Percentiles rank a stretch among this genome's conserved stretches.
Conservation (phyloP, 1,139 yeast species). For the Yamadazyma blattariae region DNA sequence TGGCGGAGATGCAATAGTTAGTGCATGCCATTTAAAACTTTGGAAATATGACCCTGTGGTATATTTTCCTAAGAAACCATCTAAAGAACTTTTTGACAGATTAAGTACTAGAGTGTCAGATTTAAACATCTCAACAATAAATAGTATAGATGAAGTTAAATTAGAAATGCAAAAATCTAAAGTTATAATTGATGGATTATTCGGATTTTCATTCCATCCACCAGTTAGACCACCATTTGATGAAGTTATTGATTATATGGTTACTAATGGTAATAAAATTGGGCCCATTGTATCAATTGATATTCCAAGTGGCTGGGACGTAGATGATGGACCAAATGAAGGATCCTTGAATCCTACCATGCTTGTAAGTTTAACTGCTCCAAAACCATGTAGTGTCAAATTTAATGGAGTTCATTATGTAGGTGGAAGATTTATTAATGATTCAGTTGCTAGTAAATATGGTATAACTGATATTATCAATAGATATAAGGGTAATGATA, state of each 20-base stretch:
- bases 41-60: conserved; percentile 74
- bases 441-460: conserved; percentile 65
- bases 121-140: conserved; percentile 47
- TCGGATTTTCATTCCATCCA: conserved; percentile 91
- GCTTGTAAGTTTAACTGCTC: conserved; percentile 85
- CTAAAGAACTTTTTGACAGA: conserved; percentile 41
- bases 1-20: conserved; percentile 96
- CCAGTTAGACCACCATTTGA: conserved; percentile 83
- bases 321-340: conserved; percentile 68
- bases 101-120: conserved; percentile 59
- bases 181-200: conserved; percentile 73
- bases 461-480: conserved; percentile 50
- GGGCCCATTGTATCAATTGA: conserved; percentile 79
- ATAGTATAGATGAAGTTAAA: conserved; percentile 34
- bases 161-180: conserved; percentile 20
- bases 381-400: conserved; percentile 75
- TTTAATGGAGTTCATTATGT: conserved; percentile 61
- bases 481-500: conserved; percentile 33
- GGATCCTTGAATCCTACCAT: conserved; percentile 50
- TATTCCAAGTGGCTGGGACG: conserved; percentile 97
- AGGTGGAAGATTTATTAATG: conserved; percentile 84
- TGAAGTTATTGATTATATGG: conserved; percentile 49
- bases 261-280: conserved; percentile 24
- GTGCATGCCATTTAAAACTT: conserved; percentile 82
- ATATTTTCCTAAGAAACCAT: conserved; percentile 61